Conservation (phyloP, 1,139 yeast species). For the Pneumocystis wakefieldiae region DNA sequence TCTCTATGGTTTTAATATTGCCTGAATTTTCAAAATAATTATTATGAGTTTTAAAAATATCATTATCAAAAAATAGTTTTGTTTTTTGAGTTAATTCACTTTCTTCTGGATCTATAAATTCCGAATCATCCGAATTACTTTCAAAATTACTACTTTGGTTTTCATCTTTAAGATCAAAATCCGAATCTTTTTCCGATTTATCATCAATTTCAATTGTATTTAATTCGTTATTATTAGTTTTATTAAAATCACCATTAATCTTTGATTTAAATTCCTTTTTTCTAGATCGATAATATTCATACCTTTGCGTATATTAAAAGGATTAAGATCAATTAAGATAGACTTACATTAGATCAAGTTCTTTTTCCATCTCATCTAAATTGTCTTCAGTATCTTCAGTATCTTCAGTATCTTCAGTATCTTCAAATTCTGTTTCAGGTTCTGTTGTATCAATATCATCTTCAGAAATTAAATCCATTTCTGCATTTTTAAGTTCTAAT, state of each 20-base stretch:
- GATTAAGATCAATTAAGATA: not conserved
- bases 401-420: constrained; percentile 60
- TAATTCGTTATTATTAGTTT: constrained; percentile 51
- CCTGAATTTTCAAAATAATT: constrained; percentile 18
- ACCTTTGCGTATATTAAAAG: constrained; percentile 41
- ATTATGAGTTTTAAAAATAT: constrained; percentile 42
- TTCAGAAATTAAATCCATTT: constrained; percentile 46
- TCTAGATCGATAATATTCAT: constrained; percentile 53
- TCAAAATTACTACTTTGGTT: constrained; percentile 13
- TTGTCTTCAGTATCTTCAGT: no score
- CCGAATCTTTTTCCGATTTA: constrained; percentile 23
- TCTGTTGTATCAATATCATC: constrained; percentile 17
- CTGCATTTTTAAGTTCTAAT: constrained; percentile 63
- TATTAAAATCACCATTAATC: constrained; percentile 71
- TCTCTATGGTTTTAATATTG: not conserved
- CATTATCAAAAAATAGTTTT: constrained; percentile 59
- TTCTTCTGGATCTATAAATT: constrained; percentile 33
- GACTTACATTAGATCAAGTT: constrained; percentile 4
- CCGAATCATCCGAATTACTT: constrained; percentile 11
- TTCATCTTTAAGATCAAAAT: constrained; percentile 15
- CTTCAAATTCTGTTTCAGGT: constrained; percentile 25
- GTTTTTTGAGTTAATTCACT: constrained; percentile 68
- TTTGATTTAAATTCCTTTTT: constrained; percentile 69
- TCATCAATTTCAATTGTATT: constrained; percentile 51
- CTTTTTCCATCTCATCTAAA: constrained; percentile 33